Evolutionary conservation across 1,284 basidiomycete species (phyloP).

Genomic region (Ustilago shanxiensis): DNA sequence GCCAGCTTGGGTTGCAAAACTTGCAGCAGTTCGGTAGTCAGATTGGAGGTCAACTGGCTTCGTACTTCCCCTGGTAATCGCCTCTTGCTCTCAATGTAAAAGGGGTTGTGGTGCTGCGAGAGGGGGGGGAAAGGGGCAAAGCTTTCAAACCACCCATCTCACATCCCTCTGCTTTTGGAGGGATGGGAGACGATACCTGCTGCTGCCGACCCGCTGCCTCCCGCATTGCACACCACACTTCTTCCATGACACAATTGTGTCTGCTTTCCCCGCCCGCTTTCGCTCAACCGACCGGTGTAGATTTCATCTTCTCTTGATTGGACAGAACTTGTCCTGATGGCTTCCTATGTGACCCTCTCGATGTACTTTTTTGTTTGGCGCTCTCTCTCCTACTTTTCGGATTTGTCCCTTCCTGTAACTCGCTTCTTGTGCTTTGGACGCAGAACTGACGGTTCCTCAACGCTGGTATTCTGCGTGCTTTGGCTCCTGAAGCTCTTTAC

Average conservation of each 20-base stretch:
- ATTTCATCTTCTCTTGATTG: background rate
- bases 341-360: constrained; percentile 4
- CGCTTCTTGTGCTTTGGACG: background rate
- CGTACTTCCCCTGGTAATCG: constrained; percentile 36
- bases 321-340: no score
- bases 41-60: constrained; percentile 44
- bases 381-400: background rate
- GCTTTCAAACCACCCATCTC: constrained; percentile 36
- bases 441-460: no score
- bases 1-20: constrained; percentile 36
- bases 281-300: constrained; percentile 31
- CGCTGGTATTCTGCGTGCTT: no score
- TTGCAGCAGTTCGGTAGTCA: constrained; percentile 36
- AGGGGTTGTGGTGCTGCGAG: background rate
- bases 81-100: background rate
- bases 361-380: constrained; percentile 4
- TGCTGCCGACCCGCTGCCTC: no score
- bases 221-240: background rate
- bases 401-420: background rate
- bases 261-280: background rate
- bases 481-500: background rate
- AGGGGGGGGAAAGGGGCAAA: background rate
- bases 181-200: constrained; percentile 49
- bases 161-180: background rate
- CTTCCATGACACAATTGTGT: background rate